Percentiles rank a stretch among this genome's conserved stretches.
phyloP scores from a whole-genome alignment of 192 early-diverging fungal genomes.

The Dissophora ornata region DNA sequence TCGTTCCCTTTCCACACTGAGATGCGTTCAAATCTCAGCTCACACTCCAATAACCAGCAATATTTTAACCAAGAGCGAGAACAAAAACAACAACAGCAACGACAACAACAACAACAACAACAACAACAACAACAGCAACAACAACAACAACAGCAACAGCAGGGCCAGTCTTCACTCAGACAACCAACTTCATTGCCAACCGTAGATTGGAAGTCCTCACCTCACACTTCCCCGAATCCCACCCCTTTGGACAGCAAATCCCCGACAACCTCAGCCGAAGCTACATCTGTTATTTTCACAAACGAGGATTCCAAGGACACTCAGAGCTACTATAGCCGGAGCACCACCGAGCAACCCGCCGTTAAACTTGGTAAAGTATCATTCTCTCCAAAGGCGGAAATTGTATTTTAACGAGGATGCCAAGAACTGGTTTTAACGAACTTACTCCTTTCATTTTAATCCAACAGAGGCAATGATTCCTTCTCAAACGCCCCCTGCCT shows the following conservation, averaged over 20 bases:
- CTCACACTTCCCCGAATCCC: constrained; percentile 13
- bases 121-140: neutral
- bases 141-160: neutral
- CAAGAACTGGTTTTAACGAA: no score
- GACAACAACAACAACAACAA: neutral
- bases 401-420: no score
- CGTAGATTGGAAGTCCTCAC: constrained; percentile 17
- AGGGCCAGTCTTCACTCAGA: neutral
- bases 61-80: neutral
- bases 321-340: neutral
- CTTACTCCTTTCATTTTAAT: no score
- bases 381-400: no score
- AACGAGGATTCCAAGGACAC: neutral
- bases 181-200: constrained; percentile 1
- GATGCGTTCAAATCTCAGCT: constrained; percentile 26
- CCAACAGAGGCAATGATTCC: constrained; percentile 32
- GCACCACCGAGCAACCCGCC: constrained; percentile 7
- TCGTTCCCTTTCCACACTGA: constrained; percentile 51
- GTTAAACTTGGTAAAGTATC: constrained; percentile 23
- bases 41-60: constrained; percentile 19
- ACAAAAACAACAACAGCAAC: neutral
- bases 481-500: constrained; percentile 27
- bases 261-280: constrained; percentile 5
- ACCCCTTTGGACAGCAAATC: constrained; percentile 22
- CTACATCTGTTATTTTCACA: neutral